Conservation (phyloP, 1,139 yeast species). For the Pichia sp. region DNA sequence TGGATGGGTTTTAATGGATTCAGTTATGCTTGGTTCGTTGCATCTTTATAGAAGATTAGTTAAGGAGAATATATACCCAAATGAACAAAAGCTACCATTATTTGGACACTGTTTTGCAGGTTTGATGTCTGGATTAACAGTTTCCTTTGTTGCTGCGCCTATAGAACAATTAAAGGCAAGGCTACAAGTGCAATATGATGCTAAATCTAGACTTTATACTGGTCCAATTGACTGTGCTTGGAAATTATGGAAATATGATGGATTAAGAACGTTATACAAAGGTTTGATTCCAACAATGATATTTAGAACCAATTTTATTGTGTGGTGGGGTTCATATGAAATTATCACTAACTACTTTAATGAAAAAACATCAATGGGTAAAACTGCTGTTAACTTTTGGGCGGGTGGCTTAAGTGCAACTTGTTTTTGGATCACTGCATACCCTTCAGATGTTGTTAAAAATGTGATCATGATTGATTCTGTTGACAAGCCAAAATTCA, state of each 20-base stretch:
- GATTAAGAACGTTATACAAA: slow-evolving; percentile 67
- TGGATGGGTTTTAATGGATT: slow-evolving; percentile 93
- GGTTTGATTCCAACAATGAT: slow-evolving; percentile 83
- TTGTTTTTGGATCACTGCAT: slow-evolving; percentile 86
- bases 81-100: slow-evolving; percentile 56
- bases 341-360: slow-evolving; percentile 64
- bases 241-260: slow-evolving; percentile 49
- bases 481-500: slow-evolving; percentile 63
- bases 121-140: slow-evolving; percentile 85
- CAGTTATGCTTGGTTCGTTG: slow-evolving; percentile 79
- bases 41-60: slow-evolving; percentile 67
- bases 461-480: slow-evolving; percentile 82
- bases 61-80: slow-evolving; percentile 55
- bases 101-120: slow-evolving; percentile 71
- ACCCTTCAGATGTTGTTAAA: slow-evolving; percentile 84
- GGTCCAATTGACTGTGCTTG: slow-evolving; percentile 75
- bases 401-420: slow-evolving; percentile 83
- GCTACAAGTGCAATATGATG: slow-evolving; percentile 83
- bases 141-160: slow-evolving; percentile 90
- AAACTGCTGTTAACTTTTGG: slow-evolving; percentile 78
- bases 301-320: slow-evolving; percentile 77
- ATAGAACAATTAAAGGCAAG: slow-evolving; percentile 86
- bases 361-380: slow-evolving; percentile 54
- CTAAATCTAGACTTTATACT: slow-evolving; percentile 54
- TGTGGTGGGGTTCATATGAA: slow-evolving; percentile 95